Percentiles rank a stretch among this genome's conserved stretches.
phyloP scores from a whole-genome alignment of 176 grass and related monocot genomes.

The Ananas comosus region DNA sequence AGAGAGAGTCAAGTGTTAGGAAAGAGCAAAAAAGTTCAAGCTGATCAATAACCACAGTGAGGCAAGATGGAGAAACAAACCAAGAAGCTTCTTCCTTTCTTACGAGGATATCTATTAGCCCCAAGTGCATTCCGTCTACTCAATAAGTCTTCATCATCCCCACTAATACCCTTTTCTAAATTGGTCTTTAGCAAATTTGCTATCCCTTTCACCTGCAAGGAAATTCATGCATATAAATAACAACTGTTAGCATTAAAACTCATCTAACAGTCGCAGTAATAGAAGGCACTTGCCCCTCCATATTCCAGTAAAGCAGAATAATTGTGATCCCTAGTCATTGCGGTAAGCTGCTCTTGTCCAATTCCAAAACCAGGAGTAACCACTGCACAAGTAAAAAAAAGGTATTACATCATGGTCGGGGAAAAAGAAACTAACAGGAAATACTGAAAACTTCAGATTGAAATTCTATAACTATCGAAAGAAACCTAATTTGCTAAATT shows the following conservation, averaged over 20 bases:
- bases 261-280: conserved; percentile 10
- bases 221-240: conserved; percentile 17
- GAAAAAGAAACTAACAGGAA: neutral
- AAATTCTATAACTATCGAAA: too few species aligned
- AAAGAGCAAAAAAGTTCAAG: conserved; percentile 8
- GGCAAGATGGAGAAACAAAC: conserved; percentile 23
- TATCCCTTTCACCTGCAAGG: conserved; percentile 52
- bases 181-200: conserved; percentile 66
- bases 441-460: too few species aligned
- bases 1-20: neutral
- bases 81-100: conserved; percentile 75
- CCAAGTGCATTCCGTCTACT: conserved; percentile 56
- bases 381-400: conserved; percentile 26
- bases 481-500: too few species aligned
- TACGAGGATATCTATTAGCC: conserved; percentile 80
- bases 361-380: conserved; percentile 57
- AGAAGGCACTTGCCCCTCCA: conserved; percentile 49
- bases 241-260: neutral
- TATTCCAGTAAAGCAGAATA: conserved; percentile 67
- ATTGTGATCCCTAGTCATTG: conserved; percentile 71
- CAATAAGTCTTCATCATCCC: conserved; percentile 46
- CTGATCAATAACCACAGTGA: neutral
- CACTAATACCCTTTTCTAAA: conserved; percentile 43
- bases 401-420: neutral
- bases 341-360: conserved; percentile 63